Evolutionary conservation across 2,329 filamentous ascomycete genomes (phyloP).

Genomic region (Bipolaris zeicola): DNA sequence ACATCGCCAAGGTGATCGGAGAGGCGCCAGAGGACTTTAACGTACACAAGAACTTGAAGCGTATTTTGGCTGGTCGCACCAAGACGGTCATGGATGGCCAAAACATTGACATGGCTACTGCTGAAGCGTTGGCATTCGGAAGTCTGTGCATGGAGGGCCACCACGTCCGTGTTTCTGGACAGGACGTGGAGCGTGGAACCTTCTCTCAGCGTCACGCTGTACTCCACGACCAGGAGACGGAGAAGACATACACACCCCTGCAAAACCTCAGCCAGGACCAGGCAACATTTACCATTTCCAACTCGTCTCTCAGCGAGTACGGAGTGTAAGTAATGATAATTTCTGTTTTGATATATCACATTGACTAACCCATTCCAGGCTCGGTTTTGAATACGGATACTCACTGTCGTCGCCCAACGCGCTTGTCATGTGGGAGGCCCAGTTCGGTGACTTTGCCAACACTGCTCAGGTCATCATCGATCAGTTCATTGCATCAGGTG

Average conservation of each 20-base stretch:
- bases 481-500: slow-evolving; percentile 96
- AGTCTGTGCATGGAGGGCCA: slow-evolving; percentile 89
- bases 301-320: slow-evolving; percentile 83
- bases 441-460: slow-evolving; percentile 99
- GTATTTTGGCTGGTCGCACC: slow-evolving; percentile 85
- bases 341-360: not conserved
- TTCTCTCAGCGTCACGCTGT: slow-evolving; percentile 98
- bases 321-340: slow-evolving; percentile 59
- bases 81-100: slow-evolving; percentile 92
- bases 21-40: slow-evolving; percentile 82
- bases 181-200: slow-evolving; percentile 98
- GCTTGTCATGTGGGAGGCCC: slow-evolving; percentile 98
- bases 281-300: slow-evolving; percentile 93
- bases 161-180: slow-evolving; percentile 95
- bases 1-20: slow-evolving; percentile 82
- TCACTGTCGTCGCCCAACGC: slow-evolving; percentile 96
- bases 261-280: slow-evolving; percentile 89
- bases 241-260: slow-evolving; percentile 90
- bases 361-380: slow-evolving; percentile 55
- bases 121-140: slow-evolving; percentile 93
- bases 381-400: slow-evolving; percentile 99
- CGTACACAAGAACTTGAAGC: slow-evolving; percentile 94
- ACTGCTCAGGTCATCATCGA: slow-evolving; percentile 99
- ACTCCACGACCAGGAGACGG: slow-evolving; percentile 95
- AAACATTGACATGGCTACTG: slow-evolving; percentile 97